Conservation (phyloP, 2,329 filamentous ascomycete genomes). For the Sporothrix globosa region DNA sequence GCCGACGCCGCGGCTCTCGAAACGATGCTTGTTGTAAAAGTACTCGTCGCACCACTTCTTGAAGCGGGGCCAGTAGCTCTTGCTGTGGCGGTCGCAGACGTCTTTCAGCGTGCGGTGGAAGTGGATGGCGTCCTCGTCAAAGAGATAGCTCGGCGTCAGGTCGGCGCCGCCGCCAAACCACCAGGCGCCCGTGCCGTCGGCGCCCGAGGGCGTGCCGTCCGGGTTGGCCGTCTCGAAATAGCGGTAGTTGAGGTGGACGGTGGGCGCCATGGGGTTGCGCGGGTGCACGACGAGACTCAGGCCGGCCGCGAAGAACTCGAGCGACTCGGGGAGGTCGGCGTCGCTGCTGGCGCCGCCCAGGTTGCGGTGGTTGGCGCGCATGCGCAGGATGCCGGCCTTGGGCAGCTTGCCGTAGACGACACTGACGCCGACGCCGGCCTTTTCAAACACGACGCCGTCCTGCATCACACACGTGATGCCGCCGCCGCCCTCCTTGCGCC, state of each 20-base stretch:
- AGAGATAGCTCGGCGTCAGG: constrained; percentile 89
- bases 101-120: constrained; percentile 95
- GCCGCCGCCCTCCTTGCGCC: constrained; percentile 83
- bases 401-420: constrained; percentile 92
- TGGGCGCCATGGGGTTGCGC: constrained; percentile 93
- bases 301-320: constrained; percentile 95
- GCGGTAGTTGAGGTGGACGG: constrained; percentile 96
- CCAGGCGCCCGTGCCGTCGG: constrained; percentile 73
- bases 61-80: constrained; percentile 88
- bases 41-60: constrained; percentile 99
- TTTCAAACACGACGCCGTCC: constrained; percentile 96
- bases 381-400: constrained; percentile 83
- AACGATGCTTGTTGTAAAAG: constrained; percentile 90
- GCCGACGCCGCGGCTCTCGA: constrained; percentile 83
- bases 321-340: constrained; percentile 61
- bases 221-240: constrained; percentile 96
- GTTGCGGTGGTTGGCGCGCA: constrained; percentile 93
- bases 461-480: constrained; percentile 94
- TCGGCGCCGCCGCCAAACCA: constrained; percentile 98
- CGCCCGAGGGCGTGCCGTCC: constrained; percentile 66
- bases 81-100: constrained; percentile 90
- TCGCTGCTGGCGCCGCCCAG: constrained; percentile 64
- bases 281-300: constrained; percentile 93
- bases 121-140: constrained; percentile 94
- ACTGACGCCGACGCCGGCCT: constrained; percentile 92